Conservation (phyloP, 768 basidiomycete species). For the Cystofilobasidium bisporidii region DNA sequence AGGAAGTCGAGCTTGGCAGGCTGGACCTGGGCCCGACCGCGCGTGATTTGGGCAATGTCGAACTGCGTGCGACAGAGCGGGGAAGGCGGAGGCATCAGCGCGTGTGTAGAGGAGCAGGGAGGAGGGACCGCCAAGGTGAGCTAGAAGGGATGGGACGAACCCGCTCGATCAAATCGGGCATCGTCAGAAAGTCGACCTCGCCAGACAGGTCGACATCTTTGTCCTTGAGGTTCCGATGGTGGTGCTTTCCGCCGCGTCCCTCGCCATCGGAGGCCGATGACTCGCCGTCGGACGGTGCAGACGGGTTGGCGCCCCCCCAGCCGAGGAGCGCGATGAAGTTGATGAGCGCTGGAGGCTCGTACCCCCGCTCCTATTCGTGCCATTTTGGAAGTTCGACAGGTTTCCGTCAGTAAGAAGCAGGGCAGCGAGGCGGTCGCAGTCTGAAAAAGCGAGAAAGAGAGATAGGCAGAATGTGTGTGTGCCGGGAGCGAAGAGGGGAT, state of each 20-base stretch:
- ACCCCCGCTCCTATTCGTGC: slow-evolving; percentile 58
- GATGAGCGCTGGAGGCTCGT: slow-evolving; percentile 77
- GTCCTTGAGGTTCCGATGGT: slow-evolving; percentile 28
- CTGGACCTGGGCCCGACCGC: slow-evolving; percentile 73
- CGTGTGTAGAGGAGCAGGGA: neutral
- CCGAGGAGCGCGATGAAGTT: slow-evolving; percentile 95
- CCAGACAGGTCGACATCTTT: slow-evolving; percentile 58
- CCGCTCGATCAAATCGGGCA: slow-evolving; percentile 57
- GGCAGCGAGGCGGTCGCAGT: too few relatives aligned
- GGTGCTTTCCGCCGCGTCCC: slow-evolving; percentile 27
- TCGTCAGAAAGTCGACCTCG: slow-evolving; percentile 46
- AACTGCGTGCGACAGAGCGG: slow-evolving; percentile 47
- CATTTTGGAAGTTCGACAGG: too few relatives aligned
- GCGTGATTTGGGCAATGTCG: slow-evolving; percentile 64
- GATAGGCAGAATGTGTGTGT: too few relatives aligned
- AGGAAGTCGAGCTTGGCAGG: slow-evolving; percentile 69
- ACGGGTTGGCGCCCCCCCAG: slow-evolving; percentile 51
- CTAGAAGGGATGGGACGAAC: slow-evolving; percentile 44
- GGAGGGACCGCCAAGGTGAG: neutral
- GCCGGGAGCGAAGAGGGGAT: too few relatives aligned
- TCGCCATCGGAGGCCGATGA: neutral
- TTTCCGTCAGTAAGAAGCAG: too few relatives aligned
- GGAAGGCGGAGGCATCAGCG: neutral
- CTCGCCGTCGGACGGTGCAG: neutral
- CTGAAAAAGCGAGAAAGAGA: too few relatives aligned